Evolutionary conservation across 805 yeast species (phyloP).

Genomic region (Naumovozyma baii): DNA sequence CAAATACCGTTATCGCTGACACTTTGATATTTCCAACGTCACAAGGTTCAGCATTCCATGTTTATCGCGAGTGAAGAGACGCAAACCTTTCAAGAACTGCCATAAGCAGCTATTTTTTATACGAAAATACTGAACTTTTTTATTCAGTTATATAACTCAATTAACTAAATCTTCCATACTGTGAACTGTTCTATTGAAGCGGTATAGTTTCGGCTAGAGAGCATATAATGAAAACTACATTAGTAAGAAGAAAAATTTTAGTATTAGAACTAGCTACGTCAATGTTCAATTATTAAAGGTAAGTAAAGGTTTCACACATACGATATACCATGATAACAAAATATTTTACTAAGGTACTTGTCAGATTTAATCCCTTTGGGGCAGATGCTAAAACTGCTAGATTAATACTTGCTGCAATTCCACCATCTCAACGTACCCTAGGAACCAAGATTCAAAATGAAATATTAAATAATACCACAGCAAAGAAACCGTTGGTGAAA

Average conservation of each 20-base stretch:
- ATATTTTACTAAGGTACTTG: slow-evolving; percentile 68
- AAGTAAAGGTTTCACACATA: no score
- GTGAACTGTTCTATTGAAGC: no score
- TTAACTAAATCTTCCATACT: no score
- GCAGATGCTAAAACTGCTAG: slow-evolving; percentile 72
- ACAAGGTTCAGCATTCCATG: slow-evolving; percentile 71
- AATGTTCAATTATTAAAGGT: no score
- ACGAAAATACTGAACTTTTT: no score
- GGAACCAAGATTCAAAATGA: slow-evolving; percentile 54
- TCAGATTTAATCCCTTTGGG: slow-evolving; percentile 71
- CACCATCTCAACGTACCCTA: slow-evolving; percentile 56
- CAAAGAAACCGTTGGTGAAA: slow-evolving; percentile 49
- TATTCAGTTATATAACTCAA: no score
- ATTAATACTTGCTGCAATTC: slow-evolving; percentile 66
- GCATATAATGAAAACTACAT: no score
- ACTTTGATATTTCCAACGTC: slow-evolving; percentile 73
- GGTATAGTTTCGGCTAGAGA: no score
- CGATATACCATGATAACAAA: slow-evolving; percentile 65
- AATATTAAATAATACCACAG: slow-evolving; percentile 40
- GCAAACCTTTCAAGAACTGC: no score
- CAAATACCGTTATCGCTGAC: slow-evolving; percentile 59
- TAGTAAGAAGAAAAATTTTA: no score
- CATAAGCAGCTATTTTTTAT: no score
- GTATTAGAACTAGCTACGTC: no score
- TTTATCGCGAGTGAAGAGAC: slow-evolving; percentile 35